A percentile compares a stretch with the other conserved stretches of the same genome.
These are phyloP conservation scores for Talaromyces piceae DNA, from an alignment of 2,329 filamentous ascomycete genomes.

Conservation along the genomic window DNA sequence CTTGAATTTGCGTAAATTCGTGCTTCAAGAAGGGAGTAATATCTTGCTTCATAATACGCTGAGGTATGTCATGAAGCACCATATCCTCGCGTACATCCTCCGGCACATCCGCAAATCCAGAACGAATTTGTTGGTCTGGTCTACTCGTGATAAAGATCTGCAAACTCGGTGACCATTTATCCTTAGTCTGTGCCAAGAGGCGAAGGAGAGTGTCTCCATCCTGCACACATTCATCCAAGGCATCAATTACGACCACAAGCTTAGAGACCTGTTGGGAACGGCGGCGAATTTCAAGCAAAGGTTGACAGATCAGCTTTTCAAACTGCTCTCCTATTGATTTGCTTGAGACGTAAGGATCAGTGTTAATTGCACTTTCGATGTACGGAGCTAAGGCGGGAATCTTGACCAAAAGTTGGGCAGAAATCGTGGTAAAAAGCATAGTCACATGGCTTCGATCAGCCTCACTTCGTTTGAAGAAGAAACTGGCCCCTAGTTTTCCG, in stretches of 20 bases:
- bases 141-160: constrained; percentile 20
- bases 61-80: background rate
- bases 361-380: constrained; percentile 16
- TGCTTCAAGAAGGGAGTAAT: background rate
- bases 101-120: background rate
- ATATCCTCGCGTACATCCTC: background rate
- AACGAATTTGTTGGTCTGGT: constrained; percentile 12
- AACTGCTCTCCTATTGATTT: constrained; percentile 21
- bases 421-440: constrained; percentile 33
- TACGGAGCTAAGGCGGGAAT: constrained; percentile 20
- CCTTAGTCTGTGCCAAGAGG: constrained; percentile 13
- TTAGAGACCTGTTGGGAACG: background rate
- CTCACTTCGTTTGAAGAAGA: constrained; percentile 21
- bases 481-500: background rate
- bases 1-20: background rate
- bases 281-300: constrained; percentile 9
- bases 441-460: constrained; percentile 28
- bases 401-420: constrained; percentile 20
- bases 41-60: background rate
- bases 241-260: constrained; percentile 18
- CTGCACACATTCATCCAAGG: constrained; percentile 21
- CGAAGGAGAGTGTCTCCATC: constrained; percentile 19
- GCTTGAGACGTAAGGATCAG: constrained; percentile 14
- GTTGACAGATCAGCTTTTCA: constrained; percentile 19
- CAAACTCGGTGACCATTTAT: constrained; percentile 10